Conservation (phyloP, 352 stramenopile species). For the Globisporangium lucens region DNA sequence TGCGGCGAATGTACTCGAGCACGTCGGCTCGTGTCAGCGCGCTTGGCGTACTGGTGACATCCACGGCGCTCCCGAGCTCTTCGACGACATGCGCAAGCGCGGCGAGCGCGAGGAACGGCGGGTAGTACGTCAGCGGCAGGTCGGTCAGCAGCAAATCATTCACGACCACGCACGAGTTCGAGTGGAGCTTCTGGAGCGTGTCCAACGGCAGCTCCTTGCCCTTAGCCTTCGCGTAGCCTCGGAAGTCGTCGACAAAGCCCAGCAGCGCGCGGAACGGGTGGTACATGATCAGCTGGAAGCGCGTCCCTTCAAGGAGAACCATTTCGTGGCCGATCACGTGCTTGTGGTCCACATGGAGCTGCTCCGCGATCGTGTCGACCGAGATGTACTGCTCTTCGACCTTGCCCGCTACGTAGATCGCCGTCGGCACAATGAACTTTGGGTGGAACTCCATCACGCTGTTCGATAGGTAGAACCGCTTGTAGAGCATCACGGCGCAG, state of each 20-base stretch:
- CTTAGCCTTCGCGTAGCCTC: constrained; percentile 61
- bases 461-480: constrained; percentile 89
- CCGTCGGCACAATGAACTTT: constrained; percentile 80
- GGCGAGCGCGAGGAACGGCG: constrained; percentile 67
- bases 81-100: constrained; percentile 53
- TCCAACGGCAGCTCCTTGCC: constrained; percentile 57
- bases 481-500: constrained; percentile 82
- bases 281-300: constrained; percentile 90
- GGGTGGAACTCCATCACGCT: constrained; percentile 89
- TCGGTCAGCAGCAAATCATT: constrained; percentile 81
- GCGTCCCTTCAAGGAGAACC: constrained; percentile 80
- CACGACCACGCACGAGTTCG: constrained; percentile 63
- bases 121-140: constrained; percentile 57
- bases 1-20: constrained; percentile 60
- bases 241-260: constrained; percentile 85
- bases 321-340: constrained; percentile 88
- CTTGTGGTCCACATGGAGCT: constrained; percentile 82
- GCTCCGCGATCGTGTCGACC: constrained; percentile 79
- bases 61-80: constrained; percentile 32
- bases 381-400: constrained; percentile 90
- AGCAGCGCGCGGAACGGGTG: constrained; percentile 79
- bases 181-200: constrained; percentile 75
- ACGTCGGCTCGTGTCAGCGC: constrained; percentile 36
- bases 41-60: constrained; percentile 25
- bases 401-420: constrained; percentile 87